Conservation (phyloP, 1,284 basidiomycete genomes). For the Phlebopus sp. region DNA sequence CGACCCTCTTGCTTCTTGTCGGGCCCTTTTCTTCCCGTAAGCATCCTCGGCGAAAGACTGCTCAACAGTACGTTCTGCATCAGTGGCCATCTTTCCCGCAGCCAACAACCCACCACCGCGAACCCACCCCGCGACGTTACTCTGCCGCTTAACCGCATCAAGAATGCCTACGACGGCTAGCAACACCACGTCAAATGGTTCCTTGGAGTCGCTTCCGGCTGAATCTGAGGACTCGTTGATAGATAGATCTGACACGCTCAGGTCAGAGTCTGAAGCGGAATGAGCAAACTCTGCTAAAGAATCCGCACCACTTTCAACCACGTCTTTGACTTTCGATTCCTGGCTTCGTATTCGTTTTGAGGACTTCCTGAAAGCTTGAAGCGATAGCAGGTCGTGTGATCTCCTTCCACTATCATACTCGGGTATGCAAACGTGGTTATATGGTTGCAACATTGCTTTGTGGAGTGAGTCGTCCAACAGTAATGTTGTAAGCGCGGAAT, state of each 20-base stretch:
- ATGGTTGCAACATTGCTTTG: conserved; percentile 79
- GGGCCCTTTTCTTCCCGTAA: not conserved
- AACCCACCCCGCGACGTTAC: conserved; percentile 70
- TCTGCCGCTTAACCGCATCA: conserved; percentile 55
- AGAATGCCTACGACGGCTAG: conserved; percentile 72
- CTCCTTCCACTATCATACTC: conserved; percentile 59
- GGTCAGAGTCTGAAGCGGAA: not conserved
- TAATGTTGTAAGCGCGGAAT: conserved; percentile 69
- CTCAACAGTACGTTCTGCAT: not conserved
- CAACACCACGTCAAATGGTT: conserved; percentile 54
- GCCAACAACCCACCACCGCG: conserved; percentile 52
- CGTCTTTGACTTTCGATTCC: conserved; percentile 2
- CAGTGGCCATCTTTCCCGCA: conserved; percentile 10
- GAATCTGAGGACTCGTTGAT: not conserved
- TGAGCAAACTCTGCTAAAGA: not conserved
- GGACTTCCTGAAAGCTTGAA: conserved; percentile 13
- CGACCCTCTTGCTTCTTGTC: not conserved
- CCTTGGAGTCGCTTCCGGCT: conserved; percentile 9
- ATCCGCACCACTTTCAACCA: not conserved
- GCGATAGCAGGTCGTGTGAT: conserved; percentile 40
- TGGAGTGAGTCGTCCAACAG: conserved; percentile 79
- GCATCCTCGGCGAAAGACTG: not conserved
- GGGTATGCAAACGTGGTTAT: conserved; percentile 72
- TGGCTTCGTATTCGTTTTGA: conserved; percentile 9
- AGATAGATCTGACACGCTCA: not conserved